Evolutionary conservation across 345 rosid genomes (phyloP).

Genomic region (Moricandia moricandioides): DNA sequence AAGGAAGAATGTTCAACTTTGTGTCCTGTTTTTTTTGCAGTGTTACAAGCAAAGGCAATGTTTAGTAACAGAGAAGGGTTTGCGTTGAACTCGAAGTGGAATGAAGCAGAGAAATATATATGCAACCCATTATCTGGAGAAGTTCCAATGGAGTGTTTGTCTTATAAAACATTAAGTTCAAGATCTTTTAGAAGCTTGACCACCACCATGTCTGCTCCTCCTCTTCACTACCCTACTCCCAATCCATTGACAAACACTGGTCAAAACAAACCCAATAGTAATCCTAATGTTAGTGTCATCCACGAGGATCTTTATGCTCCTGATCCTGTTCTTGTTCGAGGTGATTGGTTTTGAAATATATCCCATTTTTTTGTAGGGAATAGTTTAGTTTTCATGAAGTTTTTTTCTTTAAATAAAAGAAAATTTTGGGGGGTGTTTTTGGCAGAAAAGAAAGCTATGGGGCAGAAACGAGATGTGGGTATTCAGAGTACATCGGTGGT

Average conservation of each 20-base stretch:
- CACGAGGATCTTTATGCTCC: conserved; percentile 33
- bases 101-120: conserved; percentile 92
- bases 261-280: conserved; percentile 18
- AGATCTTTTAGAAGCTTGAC: conserved; percentile 64
- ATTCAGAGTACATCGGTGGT: conserved; percentile 71
- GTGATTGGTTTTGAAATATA: background rate
- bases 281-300: conserved; percentile 29
- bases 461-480: conserved; percentile 70
- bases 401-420: background rate
- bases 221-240: conserved; percentile 53
- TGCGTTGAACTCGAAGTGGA: conserved; percentile 88
- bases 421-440: background rate
- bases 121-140: conserved; percentile 91
- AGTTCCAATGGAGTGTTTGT: conserved; percentile 91
- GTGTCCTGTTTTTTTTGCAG: conserved; percentile 37
- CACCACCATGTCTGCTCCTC: conserved; percentile 78
- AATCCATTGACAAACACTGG: conserved; percentile 10
- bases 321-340: conserved; percentile 21
- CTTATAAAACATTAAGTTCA: conserved; percentile 69
- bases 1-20: background rate
- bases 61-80: conserved; percentile 64
- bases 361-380: background rate
- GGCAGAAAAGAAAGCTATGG: conserved; percentile 52
- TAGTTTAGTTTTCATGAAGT: background rate
- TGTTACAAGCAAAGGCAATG: conserved; percentile 71